Evolutionary conservation across 129 eudicot genomes (phyloP).

Genomic region (Tanacetum coccineum): DNA sequence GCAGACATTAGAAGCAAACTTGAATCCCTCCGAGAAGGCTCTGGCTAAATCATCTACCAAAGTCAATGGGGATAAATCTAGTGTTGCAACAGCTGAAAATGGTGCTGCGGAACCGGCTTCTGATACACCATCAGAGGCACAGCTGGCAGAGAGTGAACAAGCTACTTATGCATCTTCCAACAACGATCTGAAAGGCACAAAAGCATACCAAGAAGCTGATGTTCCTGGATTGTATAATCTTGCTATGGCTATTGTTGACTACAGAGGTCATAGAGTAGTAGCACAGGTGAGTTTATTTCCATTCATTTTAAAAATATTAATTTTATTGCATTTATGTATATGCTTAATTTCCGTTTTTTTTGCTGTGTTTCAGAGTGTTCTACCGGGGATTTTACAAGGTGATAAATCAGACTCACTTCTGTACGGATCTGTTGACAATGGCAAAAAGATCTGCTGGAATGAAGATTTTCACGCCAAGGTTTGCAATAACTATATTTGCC

Average conservation of each 20-base stretch:
- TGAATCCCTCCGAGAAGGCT: conserved; percentile 33
- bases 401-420: conserved; percentile 96
- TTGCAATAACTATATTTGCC: conserved; percentile 5
- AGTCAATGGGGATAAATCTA: conserved; percentile 37
- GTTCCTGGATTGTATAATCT: conserved; percentile 96
- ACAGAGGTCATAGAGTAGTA: conserved; percentile 94
- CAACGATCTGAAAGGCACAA: conserved; percentile 94
- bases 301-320: neutral
- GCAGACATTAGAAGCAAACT: conserved; percentile 38
- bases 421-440: conserved; percentile 99
- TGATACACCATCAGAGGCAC: conserved; percentile 64
- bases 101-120: conserved; percentile 42
- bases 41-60: conserved; percentile 28
- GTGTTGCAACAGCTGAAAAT: conserved; percentile 27
- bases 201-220: conserved; percentile 98
- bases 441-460: conserved; percentile 98
- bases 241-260: conserved; percentile 98
- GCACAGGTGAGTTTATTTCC: conserved; percentile 64
- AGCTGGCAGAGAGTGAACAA: conserved; percentile 97
- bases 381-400: conserved; percentile 99
- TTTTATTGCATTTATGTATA: neutral
- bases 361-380: conserved; percentile 82
- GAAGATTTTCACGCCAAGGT: conserved; percentile 95
- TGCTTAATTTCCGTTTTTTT: neutral
- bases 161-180: conserved; percentile 98